Evolutionary conservation across 352 stramenopile species (phyloP).

Genomic region (Elongisporangium senticosum): DNA sequence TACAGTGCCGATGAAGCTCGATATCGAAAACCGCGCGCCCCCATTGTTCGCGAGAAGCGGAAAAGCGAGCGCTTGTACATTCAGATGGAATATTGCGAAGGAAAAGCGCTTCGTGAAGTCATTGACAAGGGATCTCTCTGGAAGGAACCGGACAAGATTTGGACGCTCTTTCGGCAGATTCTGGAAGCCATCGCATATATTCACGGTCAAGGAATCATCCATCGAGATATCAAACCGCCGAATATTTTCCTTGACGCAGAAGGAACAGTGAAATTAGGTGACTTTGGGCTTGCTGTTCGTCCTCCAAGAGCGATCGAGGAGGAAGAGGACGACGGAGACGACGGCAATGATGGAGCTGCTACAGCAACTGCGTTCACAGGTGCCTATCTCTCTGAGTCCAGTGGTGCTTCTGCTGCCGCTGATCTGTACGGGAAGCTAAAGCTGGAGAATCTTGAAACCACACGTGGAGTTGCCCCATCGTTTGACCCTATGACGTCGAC

Average conservation of each 20-base stretch:
- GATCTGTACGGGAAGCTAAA: conserved; percentile 64
- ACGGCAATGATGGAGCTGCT: conserved; percentile 4
- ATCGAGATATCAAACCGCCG: conserved; percentile 89
- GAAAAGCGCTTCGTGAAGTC: conserved; percentile 90
- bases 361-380: conserved; percentile 1
- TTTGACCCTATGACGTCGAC: conserved; percentile 26
- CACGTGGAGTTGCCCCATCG: conserved; percentile 20
- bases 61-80: conserved; percentile 85
- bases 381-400: conserved; percentile 11
- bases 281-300: conserved; percentile 93
- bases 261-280: conserved; percentile 90
- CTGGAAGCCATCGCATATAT: conserved; percentile 94
- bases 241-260: conserved; percentile 95
- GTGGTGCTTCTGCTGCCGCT: conserved; percentile 60
- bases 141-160: conserved; percentile 87
- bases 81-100: conserved; percentile 96
- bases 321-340: conserved; percentile 21
- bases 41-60: conserved; percentile 22
- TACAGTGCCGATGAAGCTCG: conserved; percentile 25
- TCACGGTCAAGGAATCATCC: conserved; percentile 91
- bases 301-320: conserved; percentile 51
- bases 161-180: conserved; percentile 93
- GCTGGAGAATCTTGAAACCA: conserved; percentile 65
- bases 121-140: conserved; percentile 89
- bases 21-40: neutral